Percentiles rank a stretch among this genome's conserved stretches.
phyloP scores from a whole-genome alignment of 768 basidiomycete genomes.

The Strobilomyces echinocephalus region DNA sequence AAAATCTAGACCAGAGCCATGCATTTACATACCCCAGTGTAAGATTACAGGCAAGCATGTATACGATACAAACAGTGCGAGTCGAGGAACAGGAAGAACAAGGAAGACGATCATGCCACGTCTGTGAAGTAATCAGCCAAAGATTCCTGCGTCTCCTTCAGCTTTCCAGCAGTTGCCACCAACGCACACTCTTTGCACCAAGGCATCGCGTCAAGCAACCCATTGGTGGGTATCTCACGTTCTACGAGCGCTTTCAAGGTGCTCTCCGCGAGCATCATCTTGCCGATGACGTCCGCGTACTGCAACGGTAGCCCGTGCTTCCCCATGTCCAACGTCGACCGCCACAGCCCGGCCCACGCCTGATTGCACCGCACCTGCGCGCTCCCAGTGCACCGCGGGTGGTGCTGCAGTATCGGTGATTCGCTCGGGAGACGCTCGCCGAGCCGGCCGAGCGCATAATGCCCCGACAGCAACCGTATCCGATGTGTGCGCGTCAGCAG shows the following conservation, averaged over 20 bases:
- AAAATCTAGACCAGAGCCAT: background rate
- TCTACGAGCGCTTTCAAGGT: constrained; percentile 43
- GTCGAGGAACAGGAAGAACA: background rate
- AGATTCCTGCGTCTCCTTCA: constrained; percentile 44
- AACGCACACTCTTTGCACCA: constrained; percentile 42
- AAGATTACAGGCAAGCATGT: constrained; percentile 11
- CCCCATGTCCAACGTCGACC: constrained; percentile 36
- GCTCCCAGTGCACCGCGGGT: constrained; percentile 36
- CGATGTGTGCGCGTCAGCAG: constrained; percentile 45
- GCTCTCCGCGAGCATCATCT: constrained; percentile 45
- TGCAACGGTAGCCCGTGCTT: constrained; percentile 38
- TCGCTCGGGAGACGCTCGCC: constrained; percentile 41
- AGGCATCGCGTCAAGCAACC: constrained; percentile 40
- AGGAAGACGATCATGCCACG: constrained; percentile 23
- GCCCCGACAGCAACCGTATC: constrained; percentile 49
- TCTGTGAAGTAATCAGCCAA: constrained; percentile 46
- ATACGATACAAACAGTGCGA: constrained; percentile 6
- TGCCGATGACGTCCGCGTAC: constrained; percentile 42
- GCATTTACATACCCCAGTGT: constrained; percentile 6
- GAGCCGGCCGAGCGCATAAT: constrained; percentile 43
- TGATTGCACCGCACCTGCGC: constrained; percentile 40
- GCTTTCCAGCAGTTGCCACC: constrained; percentile 38
- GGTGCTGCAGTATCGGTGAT: constrained; percentile 42
- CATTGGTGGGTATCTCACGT: constrained; percentile 37
- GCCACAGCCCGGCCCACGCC: constrained; percentile 45